Evolutionary conservation across 2,329 filamentous ascomycete genomes (phyloP).

Genomic region (Penicillium brevicompactum): DNA sequence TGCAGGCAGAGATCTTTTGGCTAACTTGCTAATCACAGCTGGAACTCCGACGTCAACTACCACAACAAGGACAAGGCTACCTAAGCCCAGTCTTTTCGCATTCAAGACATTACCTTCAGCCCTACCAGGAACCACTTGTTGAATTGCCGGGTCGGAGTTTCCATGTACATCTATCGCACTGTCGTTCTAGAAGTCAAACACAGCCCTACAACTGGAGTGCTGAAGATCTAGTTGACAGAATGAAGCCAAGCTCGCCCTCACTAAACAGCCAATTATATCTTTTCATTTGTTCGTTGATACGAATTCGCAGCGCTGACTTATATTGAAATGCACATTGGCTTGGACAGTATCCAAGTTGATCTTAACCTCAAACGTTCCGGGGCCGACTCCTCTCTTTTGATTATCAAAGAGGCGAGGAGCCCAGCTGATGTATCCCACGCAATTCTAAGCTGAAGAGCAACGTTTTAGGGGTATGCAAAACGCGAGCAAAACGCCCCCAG

Average conservation of each 20-base stretch:
- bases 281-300: constrained; percentile 17
- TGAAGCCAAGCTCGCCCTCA: constrained; percentile 20
- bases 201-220: constrained; percentile 14
- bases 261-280: constrained; percentile 12
- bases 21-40: constrained; percentile 58
- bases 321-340: neutral
- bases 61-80: constrained; percentile 83
- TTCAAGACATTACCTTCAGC: constrained; percentile 2
- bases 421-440: no score
- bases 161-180: constrained; percentile 38
- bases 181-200: constrained; percentile 15
- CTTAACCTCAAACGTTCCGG: no score
- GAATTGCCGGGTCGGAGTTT: constrained; percentile 9
- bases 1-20: neutral
- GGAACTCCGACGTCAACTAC: constrained; percentile 95
- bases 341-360: no score
- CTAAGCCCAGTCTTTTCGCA: constrained; percentile 27
- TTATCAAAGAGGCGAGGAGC: no score
- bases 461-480: no score
- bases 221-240: constrained; percentile 22
- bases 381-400: no score
- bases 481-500: no score
- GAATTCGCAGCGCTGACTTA: neutral
- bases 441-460: no score
- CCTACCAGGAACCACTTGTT: constrained; percentile 6